Percentiles rank a stretch among this genome's conserved stretches.
Evolutionary conservation across 768 basidiomycete species (phyloP).

Genomic region (Phaeotremella fagi): DNA sequence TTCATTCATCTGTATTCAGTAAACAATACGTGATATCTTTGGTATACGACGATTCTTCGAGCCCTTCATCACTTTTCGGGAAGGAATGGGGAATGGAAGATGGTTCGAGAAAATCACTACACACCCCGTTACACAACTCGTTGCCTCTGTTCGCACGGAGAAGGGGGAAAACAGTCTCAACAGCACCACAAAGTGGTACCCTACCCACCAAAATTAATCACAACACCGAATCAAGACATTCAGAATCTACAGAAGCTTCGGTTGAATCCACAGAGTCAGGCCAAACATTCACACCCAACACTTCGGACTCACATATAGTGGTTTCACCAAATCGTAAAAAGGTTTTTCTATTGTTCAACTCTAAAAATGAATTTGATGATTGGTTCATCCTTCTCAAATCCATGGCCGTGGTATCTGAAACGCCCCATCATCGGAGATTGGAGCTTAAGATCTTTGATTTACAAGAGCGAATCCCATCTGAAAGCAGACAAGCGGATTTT

Average conservation of each 20-base stretch:
- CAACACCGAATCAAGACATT: no score
- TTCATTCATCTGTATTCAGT: conserved; percentile 9
- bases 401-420: neutral
- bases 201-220: no score
- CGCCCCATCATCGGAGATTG: conserved; percentile 6
- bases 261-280: neutral
- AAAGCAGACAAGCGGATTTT: neutral
- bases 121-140: no score
- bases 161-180: conserved; percentile 7
- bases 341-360: no score
- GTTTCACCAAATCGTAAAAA: no score
- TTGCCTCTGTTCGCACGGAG: conserved; percentile 2
- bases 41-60: neutral
- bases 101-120: no score
- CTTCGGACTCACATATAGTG: no score
- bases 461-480: conserved; percentile 7
- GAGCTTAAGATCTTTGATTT: conserved; percentile 14
- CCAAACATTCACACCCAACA: no score
- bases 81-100: no score
- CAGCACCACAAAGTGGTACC: no score
- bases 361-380: conserved; percentile 4
- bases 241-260: neutral
- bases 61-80: neutral
- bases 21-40: conserved; percentile 8
- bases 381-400: conserved; percentile 14